Percentiles rank a stretch among this genome's conserved stretches.
These are phyloP conservation scores for Crithidia thermophila DNA, from an alignment of 208 protist genomes.

Conservation along the genomic window DNA sequence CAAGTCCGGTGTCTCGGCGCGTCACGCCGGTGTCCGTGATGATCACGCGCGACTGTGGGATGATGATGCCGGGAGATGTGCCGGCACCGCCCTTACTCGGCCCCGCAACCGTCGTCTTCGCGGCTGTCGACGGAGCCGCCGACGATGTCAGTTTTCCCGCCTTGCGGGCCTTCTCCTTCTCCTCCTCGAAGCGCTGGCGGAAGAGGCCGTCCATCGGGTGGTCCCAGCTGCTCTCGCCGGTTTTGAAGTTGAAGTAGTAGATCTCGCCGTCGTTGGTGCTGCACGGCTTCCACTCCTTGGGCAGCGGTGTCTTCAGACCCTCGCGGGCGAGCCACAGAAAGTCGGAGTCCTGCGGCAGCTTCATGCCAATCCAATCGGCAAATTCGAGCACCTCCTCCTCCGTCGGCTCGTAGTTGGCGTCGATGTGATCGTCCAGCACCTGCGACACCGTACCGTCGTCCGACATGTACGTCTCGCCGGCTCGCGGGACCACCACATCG, in stretches of 20 bases:
- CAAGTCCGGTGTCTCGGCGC: conserved; percentile 5
- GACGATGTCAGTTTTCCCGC: neutral
- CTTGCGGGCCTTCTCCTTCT: conserved; percentile 53
- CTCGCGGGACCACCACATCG: conserved; percentile 41
- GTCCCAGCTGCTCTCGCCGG: conserved; percentile 95
- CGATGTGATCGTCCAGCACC: conserved; percentile 87
- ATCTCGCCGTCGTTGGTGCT: conserved; percentile 90
- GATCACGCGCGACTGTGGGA: conserved; percentile 26
- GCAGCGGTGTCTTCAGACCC: conserved; percentile 94
- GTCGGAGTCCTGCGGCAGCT: conserved; percentile 86
- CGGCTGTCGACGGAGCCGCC: neutral
- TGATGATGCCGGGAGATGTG: neutral
- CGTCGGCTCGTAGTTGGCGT: conserved; percentile 91
- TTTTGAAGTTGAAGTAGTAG: conserved; percentile 98
- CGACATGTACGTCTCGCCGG: conserved; percentile 75
- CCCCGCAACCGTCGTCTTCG: neutral
- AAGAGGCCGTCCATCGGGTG: conserved; percentile 95
- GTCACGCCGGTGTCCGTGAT: conserved; percentile 25
- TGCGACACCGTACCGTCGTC: conserved; percentile 88
- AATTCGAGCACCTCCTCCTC: conserved; percentile 93
- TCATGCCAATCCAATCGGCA: conserved; percentile 94
- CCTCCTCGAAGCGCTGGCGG: conserved; percentile 71
- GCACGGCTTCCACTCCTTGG: conserved; percentile 95
- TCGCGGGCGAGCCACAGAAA: conserved; percentile 94
- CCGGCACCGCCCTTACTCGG: neutral